Base-by-base conservation (phyloP, 208 protist genomes). In the Kentomonas sorsogonicus region DNA sequence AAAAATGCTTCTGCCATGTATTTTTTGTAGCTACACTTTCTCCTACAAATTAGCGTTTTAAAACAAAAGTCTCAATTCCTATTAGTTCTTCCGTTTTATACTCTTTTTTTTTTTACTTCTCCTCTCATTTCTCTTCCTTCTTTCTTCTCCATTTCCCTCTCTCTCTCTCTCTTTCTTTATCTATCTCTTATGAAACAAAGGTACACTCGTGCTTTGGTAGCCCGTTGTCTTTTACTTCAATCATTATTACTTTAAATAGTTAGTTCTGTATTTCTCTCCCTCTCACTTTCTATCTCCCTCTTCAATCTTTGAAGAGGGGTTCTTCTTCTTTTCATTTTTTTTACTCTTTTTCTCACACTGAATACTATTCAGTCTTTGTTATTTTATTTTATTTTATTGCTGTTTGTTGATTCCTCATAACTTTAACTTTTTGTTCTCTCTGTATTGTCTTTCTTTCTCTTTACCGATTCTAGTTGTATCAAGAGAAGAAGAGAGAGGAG, bases 131-230 rank as follows among this genome's bases (percentile, higher is more conserved):
- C 29, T 0, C 13, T 34, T 60, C 48, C 0, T 46, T 38, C 22
- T 50, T 50, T 26, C 30, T 41, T 30, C 18, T 53, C 25, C 38
- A 30, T 27, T 29, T 40, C 45, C n/a, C 36, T 33, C 34, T 40
- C 56, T 31, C 34, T 61, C 55, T 29, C 31, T 13, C 55, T 58
- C 40, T 38, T 50, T 13, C 40, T n/a, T n/a, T n/a, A n/a, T n/a
- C n/a, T n/a, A n/a, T n/a, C n/a, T n/a, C n/a, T n/a, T n/a, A n/a
- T n/a, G n/a, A n/a, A n/a, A n/a, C n/a, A n/a, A n/a, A n/a, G n/a
- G n/a, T n/a, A n/a, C n/a, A n/a, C n/a, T n/a, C n/a, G n/a, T n/a
- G n/a, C n/a, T n/a, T n/a, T n/a, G n/a, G n/a, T n/a, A n/a, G n/a
- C n/a, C n/a, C n/a, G n/a, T n/a, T n/a, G n/a, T n/a, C n/a, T n/a